Evolutionary conservation across 2,329 filamentous ascomycete genomes (phyloP).

Genomic region (Pezicula carpinea): DNA sequence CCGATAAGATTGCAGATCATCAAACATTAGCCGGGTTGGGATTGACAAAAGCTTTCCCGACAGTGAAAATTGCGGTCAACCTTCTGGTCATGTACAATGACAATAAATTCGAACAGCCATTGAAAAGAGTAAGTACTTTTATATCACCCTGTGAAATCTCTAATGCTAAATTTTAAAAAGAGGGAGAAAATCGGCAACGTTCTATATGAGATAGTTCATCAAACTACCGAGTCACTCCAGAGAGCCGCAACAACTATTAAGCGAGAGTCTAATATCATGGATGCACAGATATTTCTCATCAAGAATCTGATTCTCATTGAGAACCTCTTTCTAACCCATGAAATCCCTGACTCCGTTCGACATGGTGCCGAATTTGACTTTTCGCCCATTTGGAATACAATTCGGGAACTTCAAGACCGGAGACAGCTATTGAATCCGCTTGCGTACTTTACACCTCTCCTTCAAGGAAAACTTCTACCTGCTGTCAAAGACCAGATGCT

Average conservation of each 20-base stretch:
- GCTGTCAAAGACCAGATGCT: conserved; percentile 37
- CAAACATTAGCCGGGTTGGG: conserved; percentile 51
- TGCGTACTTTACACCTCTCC: conserved; percentile 36
- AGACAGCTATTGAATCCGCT: conserved; percentile 51
- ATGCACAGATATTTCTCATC: conserved; percentile 87
- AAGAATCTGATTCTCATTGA: conserved; percentile 93
- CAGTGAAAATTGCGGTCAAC: conserved; percentile 54
- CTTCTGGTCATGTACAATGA: conserved; percentile 56
- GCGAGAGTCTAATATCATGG: conserved; percentile 56
- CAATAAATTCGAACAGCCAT: conserved; percentile 24
- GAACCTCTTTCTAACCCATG: conserved; percentile 91
- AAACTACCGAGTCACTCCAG: conserved; percentile 80
- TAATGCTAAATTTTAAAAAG: conserved; percentile 17
- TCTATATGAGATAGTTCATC: conserved; percentile 79
- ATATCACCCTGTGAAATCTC: background rate
- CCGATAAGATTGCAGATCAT: conserved; percentile 46
- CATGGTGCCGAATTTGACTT: conserved; percentile 54
- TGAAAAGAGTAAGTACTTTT: conserved; percentile 16
- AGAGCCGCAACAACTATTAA: conserved; percentile 69
- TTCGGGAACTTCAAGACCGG: conserved; percentile 40
- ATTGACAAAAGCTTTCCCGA: conserved; percentile 53
- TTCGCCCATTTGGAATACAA: conserved; percentile 59
- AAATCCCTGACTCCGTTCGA: conserved; percentile 68
- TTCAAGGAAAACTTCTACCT: conserved; percentile 30
- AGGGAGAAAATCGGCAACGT: conserved; percentile 42